Conservation (phyloP, 495 filamentous ascomycete species). For the Hypomontagnella submonticulosa region DNA sequence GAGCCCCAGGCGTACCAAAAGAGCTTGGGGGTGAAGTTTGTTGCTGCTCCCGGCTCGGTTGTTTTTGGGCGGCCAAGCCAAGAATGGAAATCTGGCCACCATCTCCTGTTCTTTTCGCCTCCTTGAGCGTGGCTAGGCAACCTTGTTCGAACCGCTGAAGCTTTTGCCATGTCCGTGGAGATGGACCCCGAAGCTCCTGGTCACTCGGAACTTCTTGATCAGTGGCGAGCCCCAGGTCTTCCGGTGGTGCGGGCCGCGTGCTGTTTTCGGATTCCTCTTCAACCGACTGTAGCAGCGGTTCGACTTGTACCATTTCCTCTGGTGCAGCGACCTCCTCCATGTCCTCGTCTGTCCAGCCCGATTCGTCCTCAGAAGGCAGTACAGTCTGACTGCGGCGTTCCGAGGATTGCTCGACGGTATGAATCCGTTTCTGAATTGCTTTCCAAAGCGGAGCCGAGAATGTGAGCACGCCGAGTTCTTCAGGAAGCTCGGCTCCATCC, state of each 20-base stretch:
- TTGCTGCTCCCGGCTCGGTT: not conserved
- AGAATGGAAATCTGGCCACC: constrained; percentile 11
- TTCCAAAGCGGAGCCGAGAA: constrained; percentile 29
- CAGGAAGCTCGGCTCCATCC: constrained; percentile 18
- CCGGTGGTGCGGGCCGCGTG: not conserved
- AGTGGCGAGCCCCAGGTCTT: not conserved
- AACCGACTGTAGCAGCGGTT: constrained; percentile 17
- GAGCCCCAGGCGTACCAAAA: not conserved
- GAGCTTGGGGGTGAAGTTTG: not conserved
- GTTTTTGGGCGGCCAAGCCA: not conserved
- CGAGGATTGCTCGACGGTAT: constrained; percentile 18
- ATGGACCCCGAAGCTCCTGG: constrained; percentile 6
- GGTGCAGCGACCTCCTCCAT: not conserved
- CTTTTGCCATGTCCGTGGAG: constrained; percentile 6
- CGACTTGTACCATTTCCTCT: not conserved
- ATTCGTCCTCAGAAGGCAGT: constrained; percentile 17
- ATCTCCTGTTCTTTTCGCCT: not conserved
- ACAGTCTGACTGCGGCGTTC: constrained; percentile 6
- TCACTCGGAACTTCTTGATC: not conserved
- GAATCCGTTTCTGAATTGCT: constrained; percentile 23
- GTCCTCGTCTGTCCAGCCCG: constrained; percentile 20
- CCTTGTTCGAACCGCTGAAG: constrained; percentile 11
- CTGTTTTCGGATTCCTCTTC: constrained; percentile 6
- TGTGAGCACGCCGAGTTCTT: constrained; percentile 18
- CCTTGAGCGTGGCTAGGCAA: not conserved